Evolutionary conservation across 371 early-diverging fungal species (phyloP), one percentile per base, ranked within the genome.

Genomic region (Apophysomyces elegans): DNA sequence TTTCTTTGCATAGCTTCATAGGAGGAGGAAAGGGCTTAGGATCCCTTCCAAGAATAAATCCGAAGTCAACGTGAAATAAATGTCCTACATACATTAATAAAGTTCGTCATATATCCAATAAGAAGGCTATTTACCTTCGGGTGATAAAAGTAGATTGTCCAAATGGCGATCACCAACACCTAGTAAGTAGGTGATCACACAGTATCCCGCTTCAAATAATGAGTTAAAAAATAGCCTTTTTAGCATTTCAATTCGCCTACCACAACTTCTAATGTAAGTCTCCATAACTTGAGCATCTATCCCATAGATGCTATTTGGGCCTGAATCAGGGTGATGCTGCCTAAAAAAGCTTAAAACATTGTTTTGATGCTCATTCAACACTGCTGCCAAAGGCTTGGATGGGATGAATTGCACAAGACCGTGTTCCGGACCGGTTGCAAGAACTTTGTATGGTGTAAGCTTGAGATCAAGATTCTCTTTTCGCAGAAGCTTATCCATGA

Each of bases 81-180:
- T 93, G 85, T 4, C 97, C 92, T 88, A 71, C 16, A 18, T 5
- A 50, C 5, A 50, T 21, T 5, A 21, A n/a, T 14, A 41, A 38
- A 5, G 9, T 7, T 16, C 11, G 4, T 36, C 13, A 3, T 11
- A 62, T 13, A 26, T 21, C 21, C 21, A 21, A 21, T 16, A 56
- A 13, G 41, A 41, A 45, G 7, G 4, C 4, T 8, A 5, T 64
- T 35, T 76, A 88, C 93, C 99, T 59, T 90, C 85, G 35, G 89
- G 87, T 0, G 97, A 93, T 36, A 99, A 74, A 38, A 99, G 77
- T 44, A 99, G 71, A 73, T 99, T 99, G 69, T 99, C 99, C 71
- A 97, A 79, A 77, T 99, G 99, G 7, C 99, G 91, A 78, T 99
- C 99, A n/a, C 99, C 99, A n/a, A 99, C 93, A 14, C 98, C 99